Base-by-base conservation (phyloP, 2,329 filamentous ascomycete species). In the Stemphylium vesicarium region DNA sequence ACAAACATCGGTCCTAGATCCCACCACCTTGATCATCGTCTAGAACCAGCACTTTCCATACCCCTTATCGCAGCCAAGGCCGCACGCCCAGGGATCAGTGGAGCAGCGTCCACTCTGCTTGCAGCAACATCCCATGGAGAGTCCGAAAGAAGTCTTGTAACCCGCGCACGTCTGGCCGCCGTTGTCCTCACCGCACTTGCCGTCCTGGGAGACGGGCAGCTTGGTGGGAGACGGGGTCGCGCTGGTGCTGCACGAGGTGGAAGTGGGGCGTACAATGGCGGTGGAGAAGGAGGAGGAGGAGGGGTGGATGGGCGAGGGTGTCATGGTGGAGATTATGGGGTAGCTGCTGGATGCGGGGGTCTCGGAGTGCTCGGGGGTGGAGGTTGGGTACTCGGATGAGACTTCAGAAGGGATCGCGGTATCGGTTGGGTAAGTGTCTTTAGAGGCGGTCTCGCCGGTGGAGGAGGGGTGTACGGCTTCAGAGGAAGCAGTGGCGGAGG, bases 31-130 rank as follows among this genome's bases (percentile, higher is more conserved):
- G 3, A 24, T 24, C 24, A 20, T 15, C 24, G 33, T 20, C 49
- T 52, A 52, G 35, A 56, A 69, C 63, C 58, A 65, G 49, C 68
- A 71, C 33, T 60, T 68, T 16, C 72, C 70, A 36, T 60, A 72
- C 24, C 53, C 58, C 50, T 64, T 66, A 46, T 72, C 68, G 56
- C 71, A 75, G 5, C 66, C 66, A 13, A 59, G 15, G 11, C 60
- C 61, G 38, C 70, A 73, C 4, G 63, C 57, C 50, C 64, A 58
- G 0, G 64, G 38, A 37, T 63, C 63, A 49, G 36, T 60, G 12
- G 60, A 59, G 57, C 70, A 73, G 15, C 43, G 50, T 11, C 68
- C 69, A 16, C 42, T 47, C 43, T 54, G 50, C 47, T 54, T 56
- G 52, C 65, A 57, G 59, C 69, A 73, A 60, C 70, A 73, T 44